phyloP scores from a whole-genome alignment of 148 eudicot genomes.

The Rheum nobile region DNA sequence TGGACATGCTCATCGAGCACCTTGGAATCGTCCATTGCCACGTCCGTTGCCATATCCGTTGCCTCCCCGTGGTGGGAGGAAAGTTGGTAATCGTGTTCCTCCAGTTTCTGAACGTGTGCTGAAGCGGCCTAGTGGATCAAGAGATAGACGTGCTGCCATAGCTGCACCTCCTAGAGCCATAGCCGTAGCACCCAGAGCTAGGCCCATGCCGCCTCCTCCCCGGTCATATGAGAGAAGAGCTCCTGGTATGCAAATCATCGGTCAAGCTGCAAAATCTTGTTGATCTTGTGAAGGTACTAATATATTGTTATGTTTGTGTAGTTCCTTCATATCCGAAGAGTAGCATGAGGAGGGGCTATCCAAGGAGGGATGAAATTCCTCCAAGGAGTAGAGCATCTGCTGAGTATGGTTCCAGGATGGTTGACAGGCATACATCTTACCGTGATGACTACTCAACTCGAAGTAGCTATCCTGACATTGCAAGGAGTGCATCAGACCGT shows the following conservation, averaged over 20 bases:
- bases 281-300: neutral
- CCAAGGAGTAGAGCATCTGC: conserved; percentile 67
- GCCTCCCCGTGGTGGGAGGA: conserved; percentile 47
- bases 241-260: conserved; percentile 46
- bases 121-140: conserved; percentile 47
- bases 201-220: conserved; percentile 62
- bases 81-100: conserved; percentile 36
- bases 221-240: conserved; percentile 83
- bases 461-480: conserved; percentile 59
- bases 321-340: conserved; percentile 77
- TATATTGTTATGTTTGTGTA: conserved; percentile 17
- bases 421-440: conserved; percentile 66
- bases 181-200: conserved; percentile 35
- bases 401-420: conserved; percentile 58
- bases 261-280: neutral
- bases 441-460: conserved; percentile 71
- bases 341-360: conserved; percentile 60
- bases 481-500: conserved; percentile 49
- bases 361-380: conserved; percentile 59
- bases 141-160: conserved; percentile 57
- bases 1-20: conserved; percentile 42
- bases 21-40: conserved; percentile 68
- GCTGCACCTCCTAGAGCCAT: conserved; percentile 55
- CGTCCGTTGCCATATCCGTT: conserved; percentile 45
- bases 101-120: conserved; percentile 39